Evolutionary conservation across 2,329 filamentous ascomycete genomes (phyloP).

Genomic region (Microcyclospora tardicrescens): DNA sequence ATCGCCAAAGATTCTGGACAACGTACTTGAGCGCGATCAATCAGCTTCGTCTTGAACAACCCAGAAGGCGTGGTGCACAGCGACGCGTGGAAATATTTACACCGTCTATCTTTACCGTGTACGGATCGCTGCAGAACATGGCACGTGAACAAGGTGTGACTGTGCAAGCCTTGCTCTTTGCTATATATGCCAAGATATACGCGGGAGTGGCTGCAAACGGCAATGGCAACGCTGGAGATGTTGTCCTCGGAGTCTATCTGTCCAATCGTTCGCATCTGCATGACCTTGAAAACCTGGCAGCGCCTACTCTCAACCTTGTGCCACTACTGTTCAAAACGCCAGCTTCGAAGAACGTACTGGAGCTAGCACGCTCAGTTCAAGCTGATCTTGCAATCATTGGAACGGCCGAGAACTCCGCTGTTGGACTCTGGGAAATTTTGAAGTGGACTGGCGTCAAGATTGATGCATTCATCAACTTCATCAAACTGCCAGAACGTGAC

Average conservation of each 20-base stretch:
- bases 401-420: constrained; percentile 40
- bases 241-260: constrained; percentile 69
- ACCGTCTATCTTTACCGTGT: constrained; percentile 33
- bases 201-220: constrained; percentile 13
- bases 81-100: constrained; percentile 32
- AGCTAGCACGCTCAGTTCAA: constrained; percentile 51
- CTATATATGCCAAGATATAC: constrained; percentile 49
- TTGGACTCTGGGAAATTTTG: constrained; percentile 56
- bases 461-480: constrained; percentile 69
- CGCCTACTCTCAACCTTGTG: constrained; percentile 68
- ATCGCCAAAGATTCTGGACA: constrained; percentile 37
- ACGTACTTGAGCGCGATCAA: constrained; percentile 29
- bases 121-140: constrained; percentile 28
- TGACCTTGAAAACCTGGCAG: constrained; percentile 38
- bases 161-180: constrained; percentile 64
- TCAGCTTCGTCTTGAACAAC: constrained; percentile 6
- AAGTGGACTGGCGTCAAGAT: constrained; percentile 62
- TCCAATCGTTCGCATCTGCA: constrained; percentile 55
- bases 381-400: constrained; percentile 52
- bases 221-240: constrained; percentile 19
- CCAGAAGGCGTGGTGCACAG: constrained; percentile 9
- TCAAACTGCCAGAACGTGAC: constrained; percentile 38
- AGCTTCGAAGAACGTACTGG: constrained; percentile 25
- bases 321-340: constrained; percentile 48
- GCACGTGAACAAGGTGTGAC: constrained; percentile 46